phyloP scores from a whole-genome alignment of 2,329 filamentous ascomycete species.

The Nannizzia gypsea region DNA sequence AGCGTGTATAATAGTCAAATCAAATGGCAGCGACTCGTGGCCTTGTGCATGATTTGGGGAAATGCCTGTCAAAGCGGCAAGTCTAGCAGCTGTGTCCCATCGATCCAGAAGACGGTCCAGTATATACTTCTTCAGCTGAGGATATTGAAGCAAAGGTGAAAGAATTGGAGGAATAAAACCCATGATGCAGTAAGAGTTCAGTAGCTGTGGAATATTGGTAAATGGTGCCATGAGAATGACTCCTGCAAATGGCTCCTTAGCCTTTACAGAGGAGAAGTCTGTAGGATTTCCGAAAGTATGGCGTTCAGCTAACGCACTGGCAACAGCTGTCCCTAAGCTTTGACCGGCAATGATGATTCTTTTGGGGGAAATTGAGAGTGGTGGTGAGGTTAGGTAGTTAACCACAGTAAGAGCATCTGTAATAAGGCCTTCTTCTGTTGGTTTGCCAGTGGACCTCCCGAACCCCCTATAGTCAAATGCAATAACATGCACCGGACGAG shows the following conservation, averaged over 20 bases:
- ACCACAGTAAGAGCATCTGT: slow-evolving; percentile 63
- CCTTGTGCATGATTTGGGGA: slow-evolving; percentile 20
- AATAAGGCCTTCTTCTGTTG: slow-evolving; percentile 70
- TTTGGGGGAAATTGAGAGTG: slow-evolving; percentile 54
- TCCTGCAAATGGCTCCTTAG: slow-evolving; percentile 57
- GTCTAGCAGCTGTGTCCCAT: slow-evolving; percentile 62
- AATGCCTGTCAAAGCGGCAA: slow-evolving; percentile 37
- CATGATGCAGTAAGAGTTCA: slow-evolving; percentile 66
- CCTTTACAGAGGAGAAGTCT: slow-evolving; percentile 27
- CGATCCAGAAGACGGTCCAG: slow-evolving; percentile 58
- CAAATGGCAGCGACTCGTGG: slow-evolving; percentile 45
- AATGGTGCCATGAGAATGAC: slow-evolving; percentile 72
- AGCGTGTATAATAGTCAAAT: slow-evolving; percentile 66
- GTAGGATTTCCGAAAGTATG: slow-evolving; percentile 40
- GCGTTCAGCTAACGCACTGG: slow-evolving; percentile 59
- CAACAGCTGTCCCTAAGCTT: slow-evolving; percentile 77
- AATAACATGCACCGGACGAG: slow-evolving; percentile 59
- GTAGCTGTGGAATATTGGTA: slow-evolving; percentile 58
- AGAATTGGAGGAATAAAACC: slow-evolving; percentile 64
- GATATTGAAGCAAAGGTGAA: slow-evolving; percentile 59
- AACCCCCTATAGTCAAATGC: slow-evolving; percentile 86
- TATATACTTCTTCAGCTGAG: slow-evolving; percentile 50
- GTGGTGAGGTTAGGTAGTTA: slow-evolving; percentile 47
- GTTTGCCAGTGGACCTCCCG: slow-evolving; percentile 65
- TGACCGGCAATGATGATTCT: slow-evolving; percentile 76